Evolutionary conservation across 164 flowering plant genomes (phyloP), one percentile per base, ranked within the genome.

Genomic region (Warburgia ugandensis): DNA sequence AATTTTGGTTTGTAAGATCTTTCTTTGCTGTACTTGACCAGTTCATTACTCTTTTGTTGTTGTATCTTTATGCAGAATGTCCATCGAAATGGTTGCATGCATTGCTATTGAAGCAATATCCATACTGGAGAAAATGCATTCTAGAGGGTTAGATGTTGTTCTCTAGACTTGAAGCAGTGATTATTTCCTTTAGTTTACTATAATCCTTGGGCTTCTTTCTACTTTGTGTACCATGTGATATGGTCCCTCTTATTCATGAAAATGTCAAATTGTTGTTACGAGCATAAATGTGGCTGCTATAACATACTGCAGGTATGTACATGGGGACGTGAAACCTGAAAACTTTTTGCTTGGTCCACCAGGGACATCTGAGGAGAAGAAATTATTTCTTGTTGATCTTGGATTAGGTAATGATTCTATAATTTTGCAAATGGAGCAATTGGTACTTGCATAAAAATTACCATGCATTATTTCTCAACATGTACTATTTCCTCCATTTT

Each of bases 301-400:
- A 25, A 25, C 19, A 32, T 30, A 16, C 29, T 39, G 26, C 64
- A 91, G 98, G 41, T 86, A 81, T 62, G 95, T 92, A 48, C 98
- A 92, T 64, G 96, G 96, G 38, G 98, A 92, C 76, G 95, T 92
- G 20, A 92, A 92, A 48, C 98, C 98, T 26, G 98, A 92, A 68
- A 92, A 92, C 61, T 85, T 92, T 73, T 70, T 92, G 72, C 95
- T 92, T 62, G 96, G 98, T 27, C 73, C 86, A 13, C 76, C 81
- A n/a, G 98, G 94, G 58, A 75, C 88, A 5, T 62, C 69, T 27
- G 94, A 92, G 10, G 96, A 83, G 74, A 88, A 87, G 54, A 91
- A 79, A 30, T 65, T 91, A 28, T 91, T 83, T 64, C 79, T 91
- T 31, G 92, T 87, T 62, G 96, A 91, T 67, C 95, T 91, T 68